A percentile compares a stretch with the other conserved stretches of the same genome.
Conservation (phyloP, 2,329 filamentous ascomycete species). For the Xylariaceae sp. region DNA sequence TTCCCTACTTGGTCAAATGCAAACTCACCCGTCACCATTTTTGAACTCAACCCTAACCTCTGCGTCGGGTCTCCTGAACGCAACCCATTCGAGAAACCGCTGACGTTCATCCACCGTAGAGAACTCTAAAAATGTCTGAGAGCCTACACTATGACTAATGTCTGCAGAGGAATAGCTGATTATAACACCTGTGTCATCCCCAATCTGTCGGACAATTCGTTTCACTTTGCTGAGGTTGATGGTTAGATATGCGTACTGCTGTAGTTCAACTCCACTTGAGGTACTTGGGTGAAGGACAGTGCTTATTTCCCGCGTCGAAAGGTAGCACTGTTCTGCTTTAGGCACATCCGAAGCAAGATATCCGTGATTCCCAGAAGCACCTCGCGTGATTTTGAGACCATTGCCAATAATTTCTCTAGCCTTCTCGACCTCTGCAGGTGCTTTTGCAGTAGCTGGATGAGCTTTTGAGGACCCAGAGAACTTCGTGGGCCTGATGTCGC, state of each 20-base stretch:
- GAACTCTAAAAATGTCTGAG: slow-evolving; percentile 23
- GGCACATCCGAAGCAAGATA: slow-evolving; percentile 13
- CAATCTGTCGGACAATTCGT: neutral
- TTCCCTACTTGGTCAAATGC: too few relatives aligned
- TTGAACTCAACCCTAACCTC: too few relatives aligned
- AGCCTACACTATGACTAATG: neutral
- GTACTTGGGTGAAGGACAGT: slow-evolving; percentile 20
- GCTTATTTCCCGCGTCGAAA: slow-evolving; percentile 18
- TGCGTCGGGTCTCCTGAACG: too few relatives aligned
- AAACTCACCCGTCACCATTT: too few relatives aligned
- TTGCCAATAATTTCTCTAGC: slow-evolving; percentile 9
- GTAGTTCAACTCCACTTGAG: slow-evolving; percentile 9
- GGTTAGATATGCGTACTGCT: slow-evolving; percentile 15
- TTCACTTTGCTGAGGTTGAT: slow-evolving; percentile 17
- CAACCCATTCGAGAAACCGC: slow-evolving; percentile 20
- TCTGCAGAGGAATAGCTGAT: too few relatives aligned
- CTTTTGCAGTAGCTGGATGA: too few relatives aligned
- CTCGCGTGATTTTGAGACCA: slow-evolving; percentile 16
- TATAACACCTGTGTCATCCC: too few relatives aligned
- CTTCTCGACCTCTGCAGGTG: neutral
- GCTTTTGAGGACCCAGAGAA: slow-evolving; percentile 6
- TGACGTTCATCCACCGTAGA: slow-evolving; percentile 7
- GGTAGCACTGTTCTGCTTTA: slow-evolving; percentile 11
- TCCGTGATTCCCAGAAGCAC: slow-evolving; percentile 16
- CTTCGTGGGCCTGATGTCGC: slow-evolving; percentile 17